Evolutionary conservation across 441 rosid species (phyloP).

Genomic region (Populus hybrid): DNA sequence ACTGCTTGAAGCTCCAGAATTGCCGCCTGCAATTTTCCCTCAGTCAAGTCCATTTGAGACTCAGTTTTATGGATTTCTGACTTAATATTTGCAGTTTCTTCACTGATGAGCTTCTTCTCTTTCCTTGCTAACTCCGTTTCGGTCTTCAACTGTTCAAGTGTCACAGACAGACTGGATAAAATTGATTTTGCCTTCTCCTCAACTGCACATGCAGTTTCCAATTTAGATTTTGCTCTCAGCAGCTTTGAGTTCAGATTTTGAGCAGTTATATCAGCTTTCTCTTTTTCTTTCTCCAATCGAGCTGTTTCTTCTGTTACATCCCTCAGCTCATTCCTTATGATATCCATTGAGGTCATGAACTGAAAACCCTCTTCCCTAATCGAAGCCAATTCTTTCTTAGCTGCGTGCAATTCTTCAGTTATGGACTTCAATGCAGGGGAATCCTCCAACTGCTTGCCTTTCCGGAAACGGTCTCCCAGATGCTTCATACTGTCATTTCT

Average conservation of each 20-base stretch:
- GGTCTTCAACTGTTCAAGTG: slow-evolving; percentile 56
- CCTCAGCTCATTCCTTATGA: slow-evolving; percentile 54
- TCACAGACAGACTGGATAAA: slow-evolving; percentile 43
- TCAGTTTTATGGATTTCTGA: slow-evolving; percentile 47
- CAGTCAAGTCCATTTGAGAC: slow-evolving; percentile 41
- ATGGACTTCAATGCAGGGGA: slow-evolving; percentile 31
- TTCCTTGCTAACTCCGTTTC: slow-evolving; percentile 56
- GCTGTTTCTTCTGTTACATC: slow-evolving; percentile 46
- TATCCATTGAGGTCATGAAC: slow-evolving; percentile 63
- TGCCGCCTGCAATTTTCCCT: slow-evolving; percentile 51
- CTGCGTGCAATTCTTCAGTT: slow-evolving; percentile 50
- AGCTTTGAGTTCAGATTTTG: slow-evolving; percentile 66
- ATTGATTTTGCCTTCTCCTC: slow-evolving; percentile 54
- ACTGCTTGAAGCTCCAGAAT: slow-evolving; percentile 59
- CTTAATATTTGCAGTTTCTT: slow-evolving; percentile 48
- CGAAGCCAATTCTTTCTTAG: slow-evolving; percentile 55
- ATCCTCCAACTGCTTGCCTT: slow-evolving; percentile 20
- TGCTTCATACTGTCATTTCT: slow-evolving; percentile 35
- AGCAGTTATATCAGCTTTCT: slow-evolving; percentile 43
- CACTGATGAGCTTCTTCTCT: slow-evolving; percentile 40
- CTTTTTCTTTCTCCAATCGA: slow-evolving; percentile 39
- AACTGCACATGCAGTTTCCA: slow-evolving; percentile 47
- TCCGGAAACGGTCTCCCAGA: slow-evolving; percentile 20
- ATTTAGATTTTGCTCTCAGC: slow-evolving; percentile 60
- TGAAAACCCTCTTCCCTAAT: slow-evolving; percentile 53